Evolutionary conservation across 495 filamentous ascomycete genomes (phyloP), one percentile per base, ranked within the genome.

Genomic region (Recurvomyces mirabilis): DNA sequence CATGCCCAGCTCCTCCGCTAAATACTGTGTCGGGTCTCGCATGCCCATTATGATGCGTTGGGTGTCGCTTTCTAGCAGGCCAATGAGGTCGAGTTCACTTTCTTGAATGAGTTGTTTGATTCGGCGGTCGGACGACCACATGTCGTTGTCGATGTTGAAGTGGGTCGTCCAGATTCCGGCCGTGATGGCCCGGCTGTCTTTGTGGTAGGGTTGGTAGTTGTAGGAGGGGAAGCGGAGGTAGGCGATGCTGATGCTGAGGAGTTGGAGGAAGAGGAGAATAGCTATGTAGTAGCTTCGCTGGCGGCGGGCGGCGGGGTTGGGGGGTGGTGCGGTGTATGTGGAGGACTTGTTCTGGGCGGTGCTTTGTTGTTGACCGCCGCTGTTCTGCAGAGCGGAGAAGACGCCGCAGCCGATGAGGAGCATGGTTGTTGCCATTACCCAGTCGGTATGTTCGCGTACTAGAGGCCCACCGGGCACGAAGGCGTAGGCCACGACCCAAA

Each of bases 21-120:
- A 73, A 63, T 84, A 88, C 62, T 96, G 91, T 12, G 93, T 94
- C 37, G 84, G 81, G 62, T 99, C 93, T 54, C 89, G 84, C 65
- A 95, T 99, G 41, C 93, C 93, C 93, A 99, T 99, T 69, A 99
- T 96, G 64, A 99, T 91, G 49, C 91, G 82, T 64, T 99, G 93
- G 38, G 87, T 74, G 61, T 99, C 93, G 0, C 81, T 82, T 60
- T 99, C 93, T 25, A 99, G 71, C 32, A 99, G 75, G 30, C 93
- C 93, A 45, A 99, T 75, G 32, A 99, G 84, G 56, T 99, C 93
- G 29, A 99, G 66, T 62, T 99, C 93, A 14, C 94, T 67, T 58
- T 95, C 91, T 55, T 85, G 82, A 56, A 99, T 83, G 9, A 94
- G 66, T 66, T 93, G 78, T 51, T 84, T 84, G 74, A 96, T 93